Base-by-base conservation (phyloP, 495 filamentous ascomycete genomes). In the Hyaloscypha finlandica region DNA sequence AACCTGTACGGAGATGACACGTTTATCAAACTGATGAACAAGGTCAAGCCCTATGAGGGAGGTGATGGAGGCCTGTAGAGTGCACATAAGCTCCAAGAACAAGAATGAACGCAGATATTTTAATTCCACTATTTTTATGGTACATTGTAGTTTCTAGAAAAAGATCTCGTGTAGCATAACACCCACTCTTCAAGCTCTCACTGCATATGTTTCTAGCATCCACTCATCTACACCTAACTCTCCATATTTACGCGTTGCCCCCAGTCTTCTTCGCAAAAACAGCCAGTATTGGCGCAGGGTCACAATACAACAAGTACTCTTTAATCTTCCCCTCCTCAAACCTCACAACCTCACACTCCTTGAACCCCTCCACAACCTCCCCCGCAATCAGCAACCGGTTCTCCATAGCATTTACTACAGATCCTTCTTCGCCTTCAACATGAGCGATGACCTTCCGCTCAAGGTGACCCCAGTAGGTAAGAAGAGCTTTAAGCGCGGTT, bases 1-100 rank as follows among this genome's bases (percentile, higher is more conserved):
- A 55, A 55, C 19, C 33, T 64, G 61, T 64, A 64, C 35, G 61
- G 45, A 16, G 61, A 64, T 55, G 61, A 64, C n/a, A 64, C 61
- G 16, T 64, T 64, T 37, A 64, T 33, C 6, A 64, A 64, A 22
- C 31, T 64, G 19, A 64, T 64, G 61, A 64, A 64, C 25, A 64
- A 64, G 25, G 61, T 64, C 31, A 25, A 64, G 51, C 35, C n/a
- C 6, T 61, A 61, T 61, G 42, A 48, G 16, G 42, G 42, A 48
- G 42, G 42, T 4, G 11, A 14, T 16, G 42, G 42, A 48, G 6
- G 42, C 9, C 9, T 48, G 4, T 48, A 48, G 42, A 48, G 25
- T 25, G 25, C 12, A 37, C 35, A 37, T 37, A 3, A 8, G 12
- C 42, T 14, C 42, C 16, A 48, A 48, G 11, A 48, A 48, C 9